A percentile compares a stretch with the other conserved stretches of the same genome.
These are phyloP conservation scores for Erigeron philadelphicus DNA, from an alignment of 140 eudicot genomes.

Conservation along the genomic window DNA sequence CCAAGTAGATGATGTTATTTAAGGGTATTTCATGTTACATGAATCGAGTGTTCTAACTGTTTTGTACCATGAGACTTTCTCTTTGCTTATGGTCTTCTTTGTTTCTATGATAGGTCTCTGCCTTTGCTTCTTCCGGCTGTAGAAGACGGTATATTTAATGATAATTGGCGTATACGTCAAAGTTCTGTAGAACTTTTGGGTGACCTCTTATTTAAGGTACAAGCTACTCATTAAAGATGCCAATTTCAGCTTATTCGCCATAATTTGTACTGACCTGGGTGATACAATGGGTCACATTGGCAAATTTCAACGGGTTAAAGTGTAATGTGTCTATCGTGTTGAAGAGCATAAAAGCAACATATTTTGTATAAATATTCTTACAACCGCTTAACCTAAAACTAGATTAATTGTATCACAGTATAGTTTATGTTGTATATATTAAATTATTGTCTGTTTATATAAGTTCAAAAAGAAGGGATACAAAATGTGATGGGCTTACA, in stretches of 20 bases:
- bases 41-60: background rate
- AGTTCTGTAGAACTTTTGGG: conserved; percentile 96
- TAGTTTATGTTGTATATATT: no score
- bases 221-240: background rate
- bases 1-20: background rate
- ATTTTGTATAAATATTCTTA: no score
- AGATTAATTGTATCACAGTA: no score
- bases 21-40: background rate
- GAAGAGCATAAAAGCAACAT: no score
- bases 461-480: no score
- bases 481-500: no score
- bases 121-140: conserved; percentile 98
- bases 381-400: no score
- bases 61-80: background rate
- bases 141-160: conserved; percentile 95
- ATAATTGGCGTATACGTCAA: conserved; percentile 96
- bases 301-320: no score
- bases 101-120: conserved; percentile 54
- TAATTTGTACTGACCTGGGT: background rate
- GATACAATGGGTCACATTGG: background rate
- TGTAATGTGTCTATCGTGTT: no score
- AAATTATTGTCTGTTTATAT: no score
- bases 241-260: background rate
- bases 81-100: background rate
- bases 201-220: conserved; percentile 90